Percentiles rank a stretch among this genome's conserved stretches.
phyloP scores from a whole-genome alignment of 2,329 filamentous ascomycete species.

The Colletotrichum nymphaeae region DNA sequence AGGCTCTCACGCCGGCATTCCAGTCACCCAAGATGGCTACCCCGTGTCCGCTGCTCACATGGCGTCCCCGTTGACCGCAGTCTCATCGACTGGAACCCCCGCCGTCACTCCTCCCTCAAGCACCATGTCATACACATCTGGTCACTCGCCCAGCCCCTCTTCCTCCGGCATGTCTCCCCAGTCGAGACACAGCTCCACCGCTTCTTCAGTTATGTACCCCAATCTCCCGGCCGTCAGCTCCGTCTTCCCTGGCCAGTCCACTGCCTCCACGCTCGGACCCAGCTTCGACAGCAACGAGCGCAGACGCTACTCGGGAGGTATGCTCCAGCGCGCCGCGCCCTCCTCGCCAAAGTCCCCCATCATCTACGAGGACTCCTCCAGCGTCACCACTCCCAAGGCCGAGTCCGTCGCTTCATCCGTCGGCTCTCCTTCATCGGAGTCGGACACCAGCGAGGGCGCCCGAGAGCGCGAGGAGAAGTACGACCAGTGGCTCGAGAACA shows the following conservation, averaged over 20 bases:
- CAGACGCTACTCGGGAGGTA: constrained; percentile 73
- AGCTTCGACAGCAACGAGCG: constrained; percentile 73
- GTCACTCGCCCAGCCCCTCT: constrained; percentile 80
- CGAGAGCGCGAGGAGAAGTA: constrained; percentile 71
- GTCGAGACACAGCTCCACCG: constrained; percentile 69
- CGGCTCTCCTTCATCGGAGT: constrained; percentile 66
- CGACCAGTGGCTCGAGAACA: constrained; percentile 74
- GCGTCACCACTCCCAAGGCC: constrained; percentile 55
- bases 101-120: constrained; percentile 82
- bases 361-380: constrained; percentile 50
- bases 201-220: constrained; percentile 77
- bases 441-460: constrained; percentile 62
- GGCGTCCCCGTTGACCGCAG: constrained; percentile 69
- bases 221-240: constrained; percentile 77
- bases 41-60: constrained; percentile 65
- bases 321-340: constrained; percentile 70
- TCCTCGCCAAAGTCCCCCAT: constrained; percentile 51
- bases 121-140: constrained; percentile 80
- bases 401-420: constrained; percentile 57
- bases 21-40: constrained; percentile 49
- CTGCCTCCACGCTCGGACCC: constrained; percentile 77
- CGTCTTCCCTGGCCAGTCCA: constrained; percentile 75
- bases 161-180: constrained; percentile 76
- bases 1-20: constrained; percentile 45
- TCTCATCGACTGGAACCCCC: constrained; percentile 76